Conservation (phyloP, 192 early-diverging fungal genomes). For the Coemansia brasiliensis region DNA sequence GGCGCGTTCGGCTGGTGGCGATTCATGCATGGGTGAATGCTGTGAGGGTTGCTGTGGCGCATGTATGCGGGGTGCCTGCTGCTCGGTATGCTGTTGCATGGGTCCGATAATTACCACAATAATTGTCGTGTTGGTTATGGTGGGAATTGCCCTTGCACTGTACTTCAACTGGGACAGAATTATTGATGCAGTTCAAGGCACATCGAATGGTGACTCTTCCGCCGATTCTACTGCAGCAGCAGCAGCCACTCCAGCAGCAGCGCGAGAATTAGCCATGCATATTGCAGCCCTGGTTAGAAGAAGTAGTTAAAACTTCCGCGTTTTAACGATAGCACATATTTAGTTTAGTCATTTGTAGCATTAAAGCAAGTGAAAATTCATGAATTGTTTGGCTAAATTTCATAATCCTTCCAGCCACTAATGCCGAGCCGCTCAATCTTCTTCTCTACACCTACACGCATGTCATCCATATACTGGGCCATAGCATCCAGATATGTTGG, state of each 20-base stretch:
- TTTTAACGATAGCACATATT: conserved; percentile 1
- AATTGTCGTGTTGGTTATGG: conserved; percentile 26
- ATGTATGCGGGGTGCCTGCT: conserved; percentile 43
- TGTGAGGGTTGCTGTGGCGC: conserved; percentile 48
- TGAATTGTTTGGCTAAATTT: neutral
- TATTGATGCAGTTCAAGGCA: conserved; percentile 17
- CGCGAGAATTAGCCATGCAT: too few species aligned
- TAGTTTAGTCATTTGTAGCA: neutral
- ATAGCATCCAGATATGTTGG: conserved; percentile 77
- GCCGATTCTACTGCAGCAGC: conserved; percentile 3
- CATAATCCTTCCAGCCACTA: conserved; percentile 84
- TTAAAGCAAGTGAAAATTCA: neutral
- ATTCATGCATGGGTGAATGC: conserved; percentile 54
- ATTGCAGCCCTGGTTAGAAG: neutral
- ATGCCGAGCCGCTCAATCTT: conserved; percentile 83
- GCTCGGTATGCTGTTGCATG: conserved; percentile 31
- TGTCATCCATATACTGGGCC: conserved; percentile 72
- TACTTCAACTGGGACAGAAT: conserved; percentile 56
- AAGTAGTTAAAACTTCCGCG: neutral
- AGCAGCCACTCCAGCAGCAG: neutral
- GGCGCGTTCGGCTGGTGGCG: conserved; percentile 42
- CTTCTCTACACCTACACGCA: conserved; percentile 83
- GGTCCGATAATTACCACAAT: conserved; percentile 35
- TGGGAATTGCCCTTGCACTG: conserved; percentile 46
- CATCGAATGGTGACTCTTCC: conserved; percentile 2